These are phyloP conservation scores for Trypanosoma scelopori DNA, from an alignment of 208 protist species.

Conservation along the genomic window DNA sequence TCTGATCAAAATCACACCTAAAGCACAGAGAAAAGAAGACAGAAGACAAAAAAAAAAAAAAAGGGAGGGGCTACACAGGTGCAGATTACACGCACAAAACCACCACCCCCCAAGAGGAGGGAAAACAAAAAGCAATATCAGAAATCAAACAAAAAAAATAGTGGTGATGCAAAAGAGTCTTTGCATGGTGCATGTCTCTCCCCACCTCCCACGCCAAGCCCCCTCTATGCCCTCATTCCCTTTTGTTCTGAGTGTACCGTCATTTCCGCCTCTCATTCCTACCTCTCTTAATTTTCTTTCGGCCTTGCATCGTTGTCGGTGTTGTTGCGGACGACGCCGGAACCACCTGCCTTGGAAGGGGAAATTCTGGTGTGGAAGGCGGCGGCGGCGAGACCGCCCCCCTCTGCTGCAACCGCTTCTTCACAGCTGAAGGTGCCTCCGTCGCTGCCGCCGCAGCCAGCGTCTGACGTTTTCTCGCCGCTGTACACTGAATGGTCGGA, in stretches of 20 bases:
- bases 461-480: not conserved
- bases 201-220: not conserved
- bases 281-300: conserved; percentile 15
- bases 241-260: not conserved
- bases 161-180: not conserved
- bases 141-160: too few species aligned
- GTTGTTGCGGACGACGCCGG: too few species aligned
- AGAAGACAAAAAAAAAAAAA: conserved; percentile 16
- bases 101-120: too few species aligned
- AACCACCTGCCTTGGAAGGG: conserved; percentile 20
- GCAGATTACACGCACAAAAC: too few species aligned
- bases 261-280: conserved; percentile 16
- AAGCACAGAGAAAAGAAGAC: conserved; percentile 19
- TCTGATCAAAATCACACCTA: not conserved
- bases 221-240: not conserved
- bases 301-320: not conserved
- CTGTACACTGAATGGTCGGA: not conserved
- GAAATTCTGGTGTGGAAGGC: conserved; percentile 10
- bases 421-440: not conserved
- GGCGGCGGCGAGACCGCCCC: not conserved
- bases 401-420: not conserved
- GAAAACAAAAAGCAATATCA: too few species aligned
- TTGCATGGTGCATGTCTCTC: too few species aligned
- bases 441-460: not conserved
- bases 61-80: conserved; percentile 2